Conservation (phyloP, 2,329 filamentous ascomycete species). For the Colletotrichum sp. region DNA sequence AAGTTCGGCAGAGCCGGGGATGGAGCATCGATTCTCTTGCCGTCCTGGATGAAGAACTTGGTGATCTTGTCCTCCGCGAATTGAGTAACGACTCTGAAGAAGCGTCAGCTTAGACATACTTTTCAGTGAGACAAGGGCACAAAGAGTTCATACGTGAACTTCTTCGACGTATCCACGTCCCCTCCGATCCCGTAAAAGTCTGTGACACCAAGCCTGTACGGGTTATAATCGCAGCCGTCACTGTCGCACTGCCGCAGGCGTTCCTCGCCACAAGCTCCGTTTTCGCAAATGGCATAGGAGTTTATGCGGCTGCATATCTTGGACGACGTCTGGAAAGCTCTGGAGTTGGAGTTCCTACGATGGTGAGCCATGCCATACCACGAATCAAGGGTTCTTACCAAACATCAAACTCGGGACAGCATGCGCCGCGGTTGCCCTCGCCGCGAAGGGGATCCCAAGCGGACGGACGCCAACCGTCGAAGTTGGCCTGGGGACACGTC, state of each 20-base stretch:
- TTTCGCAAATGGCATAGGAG: constrained; percentile 1
- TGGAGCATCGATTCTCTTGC: constrained; percentile 53
- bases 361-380: background rate
- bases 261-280: constrained; percentile 34
- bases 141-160: constrained; percentile 44
- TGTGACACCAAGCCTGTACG: constrained; percentile 64
- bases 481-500: constrained; percentile 32
- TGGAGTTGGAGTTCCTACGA: constrained; percentile 52
- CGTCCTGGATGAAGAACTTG: constrained; percentile 67
- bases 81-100: constrained; percentile 60
- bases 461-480: constrained; percentile 50
- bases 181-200: constrained; percentile 63
- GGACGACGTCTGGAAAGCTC: constrained; percentile 41
- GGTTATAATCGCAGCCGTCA: constrained; percentile 70
- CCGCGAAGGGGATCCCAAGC: constrained; percentile 55
- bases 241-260: constrained; percentile 61
- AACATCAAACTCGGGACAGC: constrained; percentile 62
- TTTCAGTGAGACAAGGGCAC: background rate
- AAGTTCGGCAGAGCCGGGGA: constrained; percentile 25
- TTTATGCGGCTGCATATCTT: background rate
- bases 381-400: constrained; percentile 49
- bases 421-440: constrained; percentile 52
- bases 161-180: constrained; percentile 60
- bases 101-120: background rate
- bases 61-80: constrained; percentile 57